Percentiles rank a stretch among this genome's conserved stretches.
Evolutionary conservation across 345 rosid species (phyloP).

Genomic region (Salix suchowensis): DNA sequence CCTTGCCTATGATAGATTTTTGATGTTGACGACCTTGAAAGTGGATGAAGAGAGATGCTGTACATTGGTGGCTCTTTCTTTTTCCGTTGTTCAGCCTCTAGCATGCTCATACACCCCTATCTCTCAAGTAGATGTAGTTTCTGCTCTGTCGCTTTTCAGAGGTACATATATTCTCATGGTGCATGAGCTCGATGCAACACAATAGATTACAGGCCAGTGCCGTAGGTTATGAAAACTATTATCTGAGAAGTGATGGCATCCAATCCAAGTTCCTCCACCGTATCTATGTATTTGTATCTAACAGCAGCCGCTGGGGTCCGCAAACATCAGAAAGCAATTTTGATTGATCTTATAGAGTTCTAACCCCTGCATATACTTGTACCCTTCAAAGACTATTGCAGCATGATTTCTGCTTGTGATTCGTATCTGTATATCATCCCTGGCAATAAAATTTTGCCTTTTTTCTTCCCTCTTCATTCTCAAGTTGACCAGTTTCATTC

Average conservation of each 20-base stretch:
- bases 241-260: constrained; percentile 19
- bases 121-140: not conserved
- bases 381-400: not conserved
- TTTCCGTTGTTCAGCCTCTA: not conserved
- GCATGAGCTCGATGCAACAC: constrained; percentile 8
- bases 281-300: constrained; percentile 24
- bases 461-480: too few relatives aligned
- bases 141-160: not conserved
- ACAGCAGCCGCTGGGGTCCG: constrained; percentile 11
- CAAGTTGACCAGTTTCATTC: not conserved
- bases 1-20: not conserved
- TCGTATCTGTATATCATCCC: constrained; percentile 20
- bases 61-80: not conserved
- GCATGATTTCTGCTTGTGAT: not conserved
- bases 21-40: not conserved
- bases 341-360: constrained; percentile 37
- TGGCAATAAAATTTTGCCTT: constrained; percentile 10
- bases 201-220: not conserved
- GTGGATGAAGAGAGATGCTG: not conserved
- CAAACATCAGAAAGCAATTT: constrained; percentile 36
- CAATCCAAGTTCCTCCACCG: constrained; percentile 7
- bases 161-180: not conserved
- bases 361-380: constrained; percentile 16
- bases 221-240: not conserved
- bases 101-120: not conserved